Evolutionary conservation across 2,329 filamentous ascomycete genomes (phyloP).

Genomic region (Curvularia spicifera): DNA sequence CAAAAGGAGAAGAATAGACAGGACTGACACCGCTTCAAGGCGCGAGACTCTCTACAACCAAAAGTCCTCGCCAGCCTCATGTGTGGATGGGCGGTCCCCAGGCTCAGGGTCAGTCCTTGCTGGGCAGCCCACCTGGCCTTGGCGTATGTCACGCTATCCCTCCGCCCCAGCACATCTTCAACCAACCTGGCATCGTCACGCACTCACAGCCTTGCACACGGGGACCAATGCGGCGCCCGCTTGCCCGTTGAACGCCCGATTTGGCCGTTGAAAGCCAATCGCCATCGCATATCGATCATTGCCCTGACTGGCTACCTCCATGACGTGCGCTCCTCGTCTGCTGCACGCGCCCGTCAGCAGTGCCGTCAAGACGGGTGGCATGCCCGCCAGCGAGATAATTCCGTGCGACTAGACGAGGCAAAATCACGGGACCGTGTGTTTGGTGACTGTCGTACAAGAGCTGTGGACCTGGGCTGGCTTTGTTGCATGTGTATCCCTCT

Average conservation of each 20-base stretch:
- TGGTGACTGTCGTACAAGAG: neutral
- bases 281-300: constrained; percentile 37
- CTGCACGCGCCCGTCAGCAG: constrained; percentile 11
- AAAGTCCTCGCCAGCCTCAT: neutral
- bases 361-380: neutral
- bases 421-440: neutral
- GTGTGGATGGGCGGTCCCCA: neutral
- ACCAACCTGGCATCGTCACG: neutral
- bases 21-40: neutral
- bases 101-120: constrained; percentile 5
- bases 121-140: neutral
- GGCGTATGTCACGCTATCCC: neutral
- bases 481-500: constrained; percentile 1
- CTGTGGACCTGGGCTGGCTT: neutral
- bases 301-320: constrained; percentile 33
- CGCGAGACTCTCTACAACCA: neutral
- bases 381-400: neutral
- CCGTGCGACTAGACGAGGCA: neutral
- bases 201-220: neutral
- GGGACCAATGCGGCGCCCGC: constrained; percentile 30
- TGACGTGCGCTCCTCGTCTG: constrained; percentile 34
- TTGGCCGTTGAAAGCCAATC: constrained; percentile 23
- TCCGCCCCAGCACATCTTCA: neutral
- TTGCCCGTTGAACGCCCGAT: constrained; percentile 6
- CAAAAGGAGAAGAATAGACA: neutral